Conservation (phyloP, 768 basidiomycete genomes). For the Auricularia heimuer region DNA sequence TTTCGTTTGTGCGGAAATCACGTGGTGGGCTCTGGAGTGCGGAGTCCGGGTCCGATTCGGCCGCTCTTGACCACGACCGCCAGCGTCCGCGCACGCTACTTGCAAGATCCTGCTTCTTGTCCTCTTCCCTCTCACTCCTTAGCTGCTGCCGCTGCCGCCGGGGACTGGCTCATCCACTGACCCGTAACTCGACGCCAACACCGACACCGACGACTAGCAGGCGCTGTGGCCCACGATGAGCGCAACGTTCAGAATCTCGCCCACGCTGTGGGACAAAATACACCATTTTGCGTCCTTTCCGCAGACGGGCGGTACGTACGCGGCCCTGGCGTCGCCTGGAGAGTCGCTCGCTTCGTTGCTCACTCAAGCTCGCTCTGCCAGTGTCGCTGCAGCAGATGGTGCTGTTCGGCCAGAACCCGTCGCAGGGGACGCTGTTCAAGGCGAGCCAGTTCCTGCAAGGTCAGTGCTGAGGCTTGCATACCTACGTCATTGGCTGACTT, state of each 20-base stretch:
- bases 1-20: too few relatives aligned
- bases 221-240: conserved; percentile 20
- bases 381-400: conserved; percentile 98
- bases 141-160: too few relatives aligned
- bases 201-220: too few relatives aligned
- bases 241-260: conserved; percentile 56
- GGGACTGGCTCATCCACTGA: too few relatives aligned
- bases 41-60: too few relatives aligned
- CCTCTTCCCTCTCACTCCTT: too few relatives aligned
- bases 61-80: too few relatives aligned
- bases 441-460: conserved; percentile 84
- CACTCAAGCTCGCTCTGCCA: conserved; percentile 17
- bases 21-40: too few relatives aligned
- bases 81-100: too few relatives aligned
- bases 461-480: conserved; percentile 17
- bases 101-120: too few relatives aligned
- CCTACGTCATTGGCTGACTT: conserved; percentile 11
- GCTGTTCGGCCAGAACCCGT: conserved; percentile 91
- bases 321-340: not conserved
- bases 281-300: conserved; percentile 88
- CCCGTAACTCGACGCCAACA: too few relatives aligned
- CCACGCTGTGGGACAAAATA: conserved; percentile 79
- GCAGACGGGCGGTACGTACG: conserved; percentile 71
- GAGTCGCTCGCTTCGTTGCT: not conserved
- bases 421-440: conserved; percentile 86